These are phyloP conservation scores for Microbotryomycetes sp. DNA, from an alignment of 1,284 basidiomycete species.

Conservation along the genomic window DNA sequence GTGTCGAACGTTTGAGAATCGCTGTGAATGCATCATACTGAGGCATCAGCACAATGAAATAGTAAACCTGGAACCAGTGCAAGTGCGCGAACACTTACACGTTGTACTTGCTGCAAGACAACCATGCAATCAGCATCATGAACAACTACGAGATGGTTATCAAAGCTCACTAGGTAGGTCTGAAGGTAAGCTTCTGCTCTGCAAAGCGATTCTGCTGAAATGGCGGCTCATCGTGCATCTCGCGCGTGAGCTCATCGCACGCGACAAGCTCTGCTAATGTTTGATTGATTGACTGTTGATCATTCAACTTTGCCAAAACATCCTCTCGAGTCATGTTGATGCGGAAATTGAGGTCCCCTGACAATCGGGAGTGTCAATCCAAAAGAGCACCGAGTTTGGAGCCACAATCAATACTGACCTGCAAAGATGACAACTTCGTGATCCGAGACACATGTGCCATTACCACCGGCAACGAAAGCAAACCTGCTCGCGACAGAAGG, in stretches of 20 bases:
- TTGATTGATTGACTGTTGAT: no score
- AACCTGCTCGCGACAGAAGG: slow-evolving; percentile 48
- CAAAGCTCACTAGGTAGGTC: slow-evolving; percentile 69
- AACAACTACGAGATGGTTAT: no score
- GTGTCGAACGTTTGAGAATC: slow-evolving; percentile 66
- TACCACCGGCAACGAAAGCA: slow-evolving; percentile 79
- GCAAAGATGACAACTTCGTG: slow-evolving; percentile 87
- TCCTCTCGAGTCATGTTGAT: slow-evolving; percentile 81
- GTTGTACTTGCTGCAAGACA: slow-evolving; percentile 81
- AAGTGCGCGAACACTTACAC: no score
- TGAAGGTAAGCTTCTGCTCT: slow-evolving; percentile 74
- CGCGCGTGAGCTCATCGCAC: slow-evolving; percentile 82
- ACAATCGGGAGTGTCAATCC: slow-evolving; percentile 48
- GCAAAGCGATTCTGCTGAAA: slow-evolving; percentile 77
- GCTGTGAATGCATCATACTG: no score
- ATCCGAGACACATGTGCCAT: slow-evolving; percentile 87
- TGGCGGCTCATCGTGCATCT: slow-evolving; percentile 74
- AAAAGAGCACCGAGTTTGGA: slow-evolving; percentile 84
- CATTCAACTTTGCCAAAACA: no score
- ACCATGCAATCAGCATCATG: no score
- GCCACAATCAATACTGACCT: slow-evolving; percentile 41
- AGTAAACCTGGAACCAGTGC: no score
- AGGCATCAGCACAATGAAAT: no score
- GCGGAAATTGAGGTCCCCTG: slow-evolving; percentile 83
- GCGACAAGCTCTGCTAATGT: slow-evolving; percentile 60